A percentile compares a stretch with the other conserved stretches of the same genome.
phyloP scores from a whole-genome alignment of 1,284 basidiomycete species.

The Ustanciosporium gigantosporum region DNA sequence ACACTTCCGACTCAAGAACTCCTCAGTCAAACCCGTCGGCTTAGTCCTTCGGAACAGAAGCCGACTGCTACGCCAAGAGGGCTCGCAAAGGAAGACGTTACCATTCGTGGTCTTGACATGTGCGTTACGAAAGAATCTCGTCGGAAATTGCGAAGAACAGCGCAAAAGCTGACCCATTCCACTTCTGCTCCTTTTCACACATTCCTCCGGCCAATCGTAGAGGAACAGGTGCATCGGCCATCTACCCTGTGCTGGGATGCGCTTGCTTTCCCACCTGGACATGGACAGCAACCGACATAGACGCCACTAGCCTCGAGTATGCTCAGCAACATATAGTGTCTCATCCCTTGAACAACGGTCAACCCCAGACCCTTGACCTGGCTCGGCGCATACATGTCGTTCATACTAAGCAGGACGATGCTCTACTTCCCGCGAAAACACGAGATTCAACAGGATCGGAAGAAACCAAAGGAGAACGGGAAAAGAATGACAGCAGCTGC shows the following conservation, averaged over 20 bases:
- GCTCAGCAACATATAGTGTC: constrained; percentile 65
- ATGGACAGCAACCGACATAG: constrained; percentile 29
- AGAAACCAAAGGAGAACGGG: too few relatives aligned
- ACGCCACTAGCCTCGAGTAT: constrained; percentile 13
- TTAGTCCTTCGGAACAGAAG: neutral
- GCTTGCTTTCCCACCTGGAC: constrained; percentile 15
- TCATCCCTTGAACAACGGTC: constrained; percentile 67
- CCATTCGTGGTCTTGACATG: neutral
- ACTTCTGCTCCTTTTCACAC: neutral
- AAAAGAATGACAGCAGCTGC: too few relatives aligned
- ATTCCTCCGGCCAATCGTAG: constrained; percentile 1
- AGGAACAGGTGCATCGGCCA: constrained; percentile 64
- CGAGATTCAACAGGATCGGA: too few relatives aligned
- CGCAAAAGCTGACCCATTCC: neutral
- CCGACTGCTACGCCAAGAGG: too few relatives aligned
- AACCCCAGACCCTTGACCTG: constrained; percentile 53
- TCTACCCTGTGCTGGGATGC: constrained; percentile 78
- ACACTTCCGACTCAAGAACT: constrained; percentile 3
- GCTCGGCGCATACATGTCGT: neutral
- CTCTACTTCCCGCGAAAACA: neutral
- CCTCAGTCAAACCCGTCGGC: neutral
- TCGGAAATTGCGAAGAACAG: neutral
- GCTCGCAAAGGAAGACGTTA: neutral
- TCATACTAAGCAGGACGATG: neutral
- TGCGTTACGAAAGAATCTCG: neutral